These are phyloP conservation scores for Epichloe brachyelytri DNA, from an alignment of 2,329 filamentous ascomycete species.

Conservation along the genomic window DNA sequence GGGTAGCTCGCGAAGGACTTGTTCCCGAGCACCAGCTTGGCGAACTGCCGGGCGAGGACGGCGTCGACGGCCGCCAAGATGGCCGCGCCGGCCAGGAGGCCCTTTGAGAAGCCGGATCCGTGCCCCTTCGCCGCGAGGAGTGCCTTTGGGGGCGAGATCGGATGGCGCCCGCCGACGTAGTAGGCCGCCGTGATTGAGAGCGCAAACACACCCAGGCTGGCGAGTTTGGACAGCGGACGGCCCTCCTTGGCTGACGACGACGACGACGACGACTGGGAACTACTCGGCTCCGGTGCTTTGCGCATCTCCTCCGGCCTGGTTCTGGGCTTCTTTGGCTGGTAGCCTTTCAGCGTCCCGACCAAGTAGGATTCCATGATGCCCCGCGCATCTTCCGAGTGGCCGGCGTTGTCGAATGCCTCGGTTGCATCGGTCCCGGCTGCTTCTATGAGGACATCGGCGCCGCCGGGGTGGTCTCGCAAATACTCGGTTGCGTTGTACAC, in stretches of 20 bases:
- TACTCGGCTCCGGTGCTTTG: neutral
- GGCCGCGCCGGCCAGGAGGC: conserved; percentile 19
- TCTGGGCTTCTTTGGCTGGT: conserved; percentile 7
- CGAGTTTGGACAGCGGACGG: neutral
- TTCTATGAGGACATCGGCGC: conserved; percentile 65
- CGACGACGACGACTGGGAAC: neutral
- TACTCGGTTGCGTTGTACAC: conserved; percentile 44
- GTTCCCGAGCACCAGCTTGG: neutral
- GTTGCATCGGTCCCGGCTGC: conserved; percentile 67
- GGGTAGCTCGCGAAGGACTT: conserved; percentile 21
- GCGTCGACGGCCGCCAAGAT: conserved; percentile 20
- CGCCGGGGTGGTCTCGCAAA: conserved; percentile 51
- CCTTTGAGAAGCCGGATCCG: neutral
- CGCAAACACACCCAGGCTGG: neutral
- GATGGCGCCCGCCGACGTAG: neutral
- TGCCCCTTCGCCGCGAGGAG: no score
- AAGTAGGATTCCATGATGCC: conserved; percentile 27
- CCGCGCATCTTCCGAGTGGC: conserved; percentile 55
- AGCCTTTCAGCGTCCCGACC: conserved; percentile 25
- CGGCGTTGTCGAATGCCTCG: conserved; percentile 71
- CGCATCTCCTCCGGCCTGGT: neutral
- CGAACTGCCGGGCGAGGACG: conserved; percentile 11
- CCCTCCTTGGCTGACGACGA: neutral
- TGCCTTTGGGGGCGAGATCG: no score
- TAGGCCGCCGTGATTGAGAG: neutral